A percentile compares a stretch with the other conserved stretches of the same genome.
Conservation (phyloP, 73 alveolate genomes). For the Tetrahymena elliotti region DNA sequence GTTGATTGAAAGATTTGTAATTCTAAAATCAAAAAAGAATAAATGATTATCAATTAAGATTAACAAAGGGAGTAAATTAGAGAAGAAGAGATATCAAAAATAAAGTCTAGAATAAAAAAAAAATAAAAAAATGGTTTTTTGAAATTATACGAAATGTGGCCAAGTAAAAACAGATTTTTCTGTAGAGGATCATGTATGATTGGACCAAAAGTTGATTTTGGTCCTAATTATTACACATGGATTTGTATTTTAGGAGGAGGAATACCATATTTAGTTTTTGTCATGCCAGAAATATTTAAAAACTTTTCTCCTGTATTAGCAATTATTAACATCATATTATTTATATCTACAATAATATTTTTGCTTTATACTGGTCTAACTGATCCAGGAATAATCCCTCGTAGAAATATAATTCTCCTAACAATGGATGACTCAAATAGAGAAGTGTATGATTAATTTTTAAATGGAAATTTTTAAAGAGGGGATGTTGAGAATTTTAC, state of each 20-base stretch:
- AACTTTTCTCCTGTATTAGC: constrained; percentile 39
- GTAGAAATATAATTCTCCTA: constrained; percentile 16
- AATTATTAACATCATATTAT: not conserved
- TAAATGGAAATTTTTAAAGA: constrained; percentile 18
- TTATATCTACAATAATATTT: constrained; percentile 4
- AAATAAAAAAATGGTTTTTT: not conserved
- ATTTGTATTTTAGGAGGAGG: not conserved
- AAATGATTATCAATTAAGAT: not conserved
- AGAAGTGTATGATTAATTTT: constrained; percentile 9
- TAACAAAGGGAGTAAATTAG: not conserved
- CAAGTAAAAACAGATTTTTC: constrained; percentile 28
- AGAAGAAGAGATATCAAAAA: not conserved
- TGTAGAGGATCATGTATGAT: constrained; percentile 22
- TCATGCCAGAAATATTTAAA: constrained; percentile 3
- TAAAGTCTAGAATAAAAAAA: not conserved
- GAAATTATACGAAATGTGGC: constrained; percentile 27
- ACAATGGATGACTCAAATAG: not conserved
- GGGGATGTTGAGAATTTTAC: not conserved
- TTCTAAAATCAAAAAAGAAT: no score
- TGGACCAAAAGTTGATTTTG: constrained; percentile 41
- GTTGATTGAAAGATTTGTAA: not conserved
- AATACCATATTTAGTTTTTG: not conserved
- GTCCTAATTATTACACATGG: constrained; percentile 42
- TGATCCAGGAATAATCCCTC: constrained; percentile 60
- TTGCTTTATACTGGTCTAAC: constrained; percentile 6